Evolutionary conservation across 441 rosid species (phyloP).

Genomic region (Mallotus repandus): DNA sequence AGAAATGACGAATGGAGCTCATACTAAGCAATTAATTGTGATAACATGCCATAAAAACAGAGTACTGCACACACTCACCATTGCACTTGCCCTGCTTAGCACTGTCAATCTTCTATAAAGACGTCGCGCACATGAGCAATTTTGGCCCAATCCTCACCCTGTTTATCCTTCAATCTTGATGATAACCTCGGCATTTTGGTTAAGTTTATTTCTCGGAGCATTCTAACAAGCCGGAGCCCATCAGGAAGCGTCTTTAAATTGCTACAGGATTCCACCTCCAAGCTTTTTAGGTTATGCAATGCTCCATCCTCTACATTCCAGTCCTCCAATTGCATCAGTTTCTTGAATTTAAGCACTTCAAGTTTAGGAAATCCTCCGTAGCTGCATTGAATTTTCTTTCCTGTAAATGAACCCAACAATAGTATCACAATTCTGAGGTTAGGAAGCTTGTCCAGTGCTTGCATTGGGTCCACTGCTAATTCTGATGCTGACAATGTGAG

Average conservation of each 20-base stretch:
- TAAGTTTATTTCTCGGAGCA: conserved; percentile 3
- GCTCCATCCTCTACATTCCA: conserved; percentile 13
- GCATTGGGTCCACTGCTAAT: background rate
- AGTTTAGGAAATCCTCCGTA: conserved; percentile 4
- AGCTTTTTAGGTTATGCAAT: background rate
- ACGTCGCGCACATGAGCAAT: background rate
- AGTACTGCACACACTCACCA: no score
- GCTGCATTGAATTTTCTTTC: background rate
- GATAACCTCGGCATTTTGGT: background rate
- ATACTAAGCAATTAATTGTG: no score
- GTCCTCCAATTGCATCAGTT: background rate
- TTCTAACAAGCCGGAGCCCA: background rate
- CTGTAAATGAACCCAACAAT: background rate
- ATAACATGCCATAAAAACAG: no score
- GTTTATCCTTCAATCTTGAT: background rate
- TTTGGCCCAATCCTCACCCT: conserved; percentile 3
- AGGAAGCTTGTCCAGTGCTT: background rate
- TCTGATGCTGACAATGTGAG: conserved; percentile 8
- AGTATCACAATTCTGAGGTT: background rate
- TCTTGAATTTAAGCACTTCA: conserved; percentile 10
- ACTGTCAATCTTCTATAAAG: conserved; percentile 4
- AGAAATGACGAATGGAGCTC: no score
- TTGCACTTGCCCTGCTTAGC: no score
- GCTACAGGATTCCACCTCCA: conserved; percentile 6
- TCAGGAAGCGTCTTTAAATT: conserved; percentile 13